Evolutionary conservation across 2,329 filamentous ascomycete genomes (phyloP), one percentile per base, ranked within the genome.

Genomic region (Tolypocladium ovalisporum): DNA sequence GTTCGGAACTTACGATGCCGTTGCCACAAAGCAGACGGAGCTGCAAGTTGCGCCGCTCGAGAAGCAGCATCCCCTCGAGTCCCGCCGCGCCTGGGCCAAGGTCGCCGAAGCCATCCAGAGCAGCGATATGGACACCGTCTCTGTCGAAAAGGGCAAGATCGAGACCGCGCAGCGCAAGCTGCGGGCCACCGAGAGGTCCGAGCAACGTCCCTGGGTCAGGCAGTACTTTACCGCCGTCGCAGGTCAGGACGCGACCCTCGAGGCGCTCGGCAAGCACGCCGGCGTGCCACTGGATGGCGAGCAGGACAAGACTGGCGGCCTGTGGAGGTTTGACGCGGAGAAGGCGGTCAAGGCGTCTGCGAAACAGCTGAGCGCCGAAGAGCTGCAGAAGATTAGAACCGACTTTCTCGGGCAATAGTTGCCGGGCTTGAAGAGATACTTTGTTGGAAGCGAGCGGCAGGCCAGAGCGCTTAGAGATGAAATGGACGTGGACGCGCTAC

Each of bases 11-110:
- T 89, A 87, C 69, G 80, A 85, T 62, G 82, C 87, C 36, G 77
- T 77, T 54, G 74, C 76, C 32, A 72, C 75, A 13, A 74, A 79
- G 19, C 82, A 83, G 40, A 88, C 88, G 1, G 81, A 88, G 13
- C 83, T 97, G 44, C 80, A 75, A 17, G 78, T 97, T 54, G 83
- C 85, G 1, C 83, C 88, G 0, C 68, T 95, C 56, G 87, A 91
- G 59, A 73, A 88, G 63, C 93, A 97, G 74, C 88, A 96, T 68
- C 84, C 90, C 13, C 86, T 94, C 62, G 93, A 97, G 75, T 90
- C 89, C 17, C 85, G 93, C 52, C 84, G 89, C 58, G 93, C 93
- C 4, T 97, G 93, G 94, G 77, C 81, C 61, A 89, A 89, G 67
- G 93, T 97, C 32, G 90, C 90, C 0, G 82, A 83, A 35, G 90